Evolutionary conservation across 345 rosid genomes (phyloP), one percentile per base, ranked within the genome.

Genomic region (Anastatica hierochuntica): DNA sequence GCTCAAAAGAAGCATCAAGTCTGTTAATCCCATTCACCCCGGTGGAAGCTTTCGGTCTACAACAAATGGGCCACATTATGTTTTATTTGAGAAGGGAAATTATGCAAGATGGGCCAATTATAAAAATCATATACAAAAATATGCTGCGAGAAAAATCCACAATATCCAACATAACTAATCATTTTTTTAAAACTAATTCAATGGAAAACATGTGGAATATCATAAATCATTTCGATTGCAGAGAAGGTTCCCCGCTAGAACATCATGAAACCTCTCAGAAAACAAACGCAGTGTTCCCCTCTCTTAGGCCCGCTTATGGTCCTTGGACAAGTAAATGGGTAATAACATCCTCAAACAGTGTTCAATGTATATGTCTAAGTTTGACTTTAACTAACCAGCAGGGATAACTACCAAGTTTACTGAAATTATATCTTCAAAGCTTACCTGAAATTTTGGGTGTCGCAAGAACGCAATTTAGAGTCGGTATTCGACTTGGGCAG

Each of bases 381-480:
- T 34, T 12, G 40, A 35, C 20, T 35, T 57, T 43, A 42, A n/a
- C 18, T 51, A 43, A 19, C 30, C 51, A 50, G 27, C 44, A 33
- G 27, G 20, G 35, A 30, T 42, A 50, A 12, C 15, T 20, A 44
- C 24, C 42, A 61, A 11, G 15, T 42, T 53, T 19, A 42, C 26
- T 35, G 49, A 53, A 23, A 6, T 49, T 34, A 21, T 9, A 59
- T 16, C 31, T 37, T 30, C 38, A 57, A 51, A 55, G 51, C 27
- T 17, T 72, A 88, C 99, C 99, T 85, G 80, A 76, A 83, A 56
- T 64, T 53, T 59, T 76, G 88, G 49, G 75, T 67, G 76, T 88
- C 94, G 68, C 79, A 76, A 54, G 86, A 70, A 27, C 79, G 78
- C 66, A 76, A 54, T 85, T 81, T 85, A 44, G 88, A 72, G 59